Evolutionary conservation across 345 rosid species (phyloP).

Genomic region (Lumnitzera racemosa): DNA sequence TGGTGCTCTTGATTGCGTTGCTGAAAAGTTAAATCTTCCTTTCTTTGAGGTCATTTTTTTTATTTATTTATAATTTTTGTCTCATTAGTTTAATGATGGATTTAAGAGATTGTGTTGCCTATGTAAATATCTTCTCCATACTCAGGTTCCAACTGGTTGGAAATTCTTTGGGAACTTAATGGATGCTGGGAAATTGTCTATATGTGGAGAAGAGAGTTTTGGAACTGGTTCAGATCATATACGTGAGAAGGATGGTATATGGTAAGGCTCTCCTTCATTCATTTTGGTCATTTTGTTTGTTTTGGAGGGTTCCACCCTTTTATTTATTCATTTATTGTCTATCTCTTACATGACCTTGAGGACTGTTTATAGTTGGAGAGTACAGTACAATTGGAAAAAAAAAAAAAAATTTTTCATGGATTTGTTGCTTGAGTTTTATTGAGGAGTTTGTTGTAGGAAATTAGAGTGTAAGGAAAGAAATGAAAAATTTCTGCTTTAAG

Average conservation of each 20-base stretch:
- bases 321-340: too few relatives aligned
- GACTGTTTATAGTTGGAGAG: too few relatives aligned
- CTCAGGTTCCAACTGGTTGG: constrained; percentile 97
- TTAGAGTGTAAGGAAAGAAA: too few relatives aligned
- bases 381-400: too few relatives aligned
- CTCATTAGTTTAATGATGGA: constrained; percentile 2
- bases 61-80: constrained; percentile 8
- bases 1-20: constrained; percentile 94
- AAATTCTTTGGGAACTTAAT: constrained; percentile 93
- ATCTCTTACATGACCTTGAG: too few relatives aligned
- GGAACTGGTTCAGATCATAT: constrained; percentile 98
- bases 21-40: constrained; percentile 69
- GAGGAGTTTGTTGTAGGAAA: too few relatives aligned
- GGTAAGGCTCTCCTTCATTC: constrained; percentile 39
- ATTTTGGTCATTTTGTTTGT: neutral
- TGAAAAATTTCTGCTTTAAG: too few relatives aligned
- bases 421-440: too few relatives aligned
- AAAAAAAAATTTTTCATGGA: too few relatives aligned
- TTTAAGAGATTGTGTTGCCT: neutral
- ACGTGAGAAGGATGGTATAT: constrained; percentile 93
- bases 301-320: too few relatives aligned
- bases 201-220: constrained; percentile 97
- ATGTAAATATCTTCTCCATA: constrained; percentile 10
- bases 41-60: constrained; percentile 67
- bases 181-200: constrained; percentile 92